phyloP scores from a whole-genome alignment of 1,284 basidiomycete genomes.

The Rhodotorula sp. region DNA sequence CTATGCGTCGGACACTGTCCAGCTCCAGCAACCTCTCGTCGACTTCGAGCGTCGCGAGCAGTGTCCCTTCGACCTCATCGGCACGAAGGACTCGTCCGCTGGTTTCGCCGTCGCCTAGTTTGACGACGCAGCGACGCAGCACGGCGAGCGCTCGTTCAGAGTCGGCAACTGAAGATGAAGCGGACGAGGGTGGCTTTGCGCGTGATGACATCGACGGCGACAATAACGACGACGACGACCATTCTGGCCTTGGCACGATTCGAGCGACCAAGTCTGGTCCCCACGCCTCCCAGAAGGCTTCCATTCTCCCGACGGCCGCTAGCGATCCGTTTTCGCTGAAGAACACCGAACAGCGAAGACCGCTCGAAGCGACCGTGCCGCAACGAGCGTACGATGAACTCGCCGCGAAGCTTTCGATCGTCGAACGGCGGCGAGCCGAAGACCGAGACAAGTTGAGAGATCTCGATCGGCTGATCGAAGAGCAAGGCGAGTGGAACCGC shows the following conservation, averaged over 20 bases:
- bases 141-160: neutral
- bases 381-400: conserved; percentile 58
- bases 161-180: neutral
- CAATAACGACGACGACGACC: neutral
- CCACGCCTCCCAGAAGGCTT: too few species aligned
- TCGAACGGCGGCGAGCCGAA: conserved; percentile 82
- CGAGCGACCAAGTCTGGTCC: neutral
- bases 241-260: neutral
- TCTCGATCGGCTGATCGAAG: conserved; percentile 76
- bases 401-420: conserved; percentile 73
- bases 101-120: neutral
- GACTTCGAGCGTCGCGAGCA: neutral
- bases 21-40: neutral
- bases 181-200: neutral
- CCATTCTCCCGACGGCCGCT: neutral
- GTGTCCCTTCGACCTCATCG: neutral
- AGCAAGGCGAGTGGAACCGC: conserved; percentile 80
- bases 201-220: neutral
- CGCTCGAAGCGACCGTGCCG: conserved; percentile 36
- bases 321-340: conserved; percentile 33
- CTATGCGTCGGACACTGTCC: neutral
- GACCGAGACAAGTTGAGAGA: conserved; percentile 78
- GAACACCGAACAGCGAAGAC: neutral
- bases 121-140: neutral
- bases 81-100: neutral